phyloP scores from a whole-genome alignment of 495 filamentous ascomycete species.

The Polyplosphaeria fusca region DNA sequence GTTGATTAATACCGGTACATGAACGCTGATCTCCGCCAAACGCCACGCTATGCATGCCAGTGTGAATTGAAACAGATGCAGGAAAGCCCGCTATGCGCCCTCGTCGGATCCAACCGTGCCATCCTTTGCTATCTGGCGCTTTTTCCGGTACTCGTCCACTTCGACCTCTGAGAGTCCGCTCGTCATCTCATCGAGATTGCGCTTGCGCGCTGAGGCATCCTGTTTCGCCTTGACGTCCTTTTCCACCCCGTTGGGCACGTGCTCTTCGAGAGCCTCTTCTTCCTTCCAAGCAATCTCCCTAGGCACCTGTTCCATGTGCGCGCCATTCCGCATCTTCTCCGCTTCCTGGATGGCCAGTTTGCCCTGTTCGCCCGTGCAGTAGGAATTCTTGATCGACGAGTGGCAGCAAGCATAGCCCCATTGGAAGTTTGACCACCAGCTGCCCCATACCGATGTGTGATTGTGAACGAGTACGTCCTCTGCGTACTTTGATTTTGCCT shows the following conservation, averaged over 20 bases:
- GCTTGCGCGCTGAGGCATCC: slow-evolving; percentile 55
- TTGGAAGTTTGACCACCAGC: slow-evolving; percentile 92
- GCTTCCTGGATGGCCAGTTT: slow-evolving; percentile 68
- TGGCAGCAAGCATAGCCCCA: slow-evolving; percentile 99
- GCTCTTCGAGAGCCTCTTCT: slow-evolving; percentile 35
- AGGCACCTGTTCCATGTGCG: slow-evolving; percentile 35
- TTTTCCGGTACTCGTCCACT: slow-evolving; percentile 75
- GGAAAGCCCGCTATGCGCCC: slow-evolving; percentile 23
- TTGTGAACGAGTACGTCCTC: slow-evolving; percentile 89
- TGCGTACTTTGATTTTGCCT: slow-evolving; percentile 79
- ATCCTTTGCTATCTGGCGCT: slow-evolving; percentile 66
- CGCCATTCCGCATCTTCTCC: slow-evolving; percentile 55
- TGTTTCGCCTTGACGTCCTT: slow-evolving; percentile 40
- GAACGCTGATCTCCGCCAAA: slow-evolving; percentile 7
- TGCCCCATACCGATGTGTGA: slow-evolving; percentile 90
- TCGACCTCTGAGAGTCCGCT: slow-evolving; percentile 77
- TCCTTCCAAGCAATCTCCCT: slow-evolving; percentile 43
- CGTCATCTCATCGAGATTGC: slow-evolving; percentile 70
- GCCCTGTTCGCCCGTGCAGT: slow-evolving; percentile 89
- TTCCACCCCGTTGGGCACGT: slow-evolving; percentile 38
- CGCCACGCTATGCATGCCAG: slow-evolving; percentile 23
- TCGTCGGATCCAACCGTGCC: slow-evolving; percentile 77
- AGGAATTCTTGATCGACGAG: slow-evolving; percentile 89
- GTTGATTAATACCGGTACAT: too few species aligned
- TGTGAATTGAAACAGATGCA: neutral